Base-by-base conservation (phyloP, 768 basidiomycete species). In the Tricholoma terreum region DNA sequence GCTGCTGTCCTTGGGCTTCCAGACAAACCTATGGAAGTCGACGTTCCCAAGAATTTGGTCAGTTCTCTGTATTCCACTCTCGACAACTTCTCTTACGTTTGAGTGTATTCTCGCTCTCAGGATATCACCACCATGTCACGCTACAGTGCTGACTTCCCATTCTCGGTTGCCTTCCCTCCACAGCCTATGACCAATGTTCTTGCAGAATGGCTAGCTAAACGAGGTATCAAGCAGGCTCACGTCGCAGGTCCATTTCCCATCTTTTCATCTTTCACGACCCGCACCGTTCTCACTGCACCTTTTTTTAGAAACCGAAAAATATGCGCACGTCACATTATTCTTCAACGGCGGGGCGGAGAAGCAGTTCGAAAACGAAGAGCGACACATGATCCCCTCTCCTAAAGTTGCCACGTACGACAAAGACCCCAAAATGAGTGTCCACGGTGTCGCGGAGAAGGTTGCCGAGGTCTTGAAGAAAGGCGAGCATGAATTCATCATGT, bases 341-440 rank as follows among this genome's bases (percentile, higher is more conserved):
- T 96, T 97, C 83, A 97, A 96, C 72, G 95, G 94, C 12, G 94
- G 94, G 55, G 86, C 94, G 27, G 95, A 97, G 78, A 91, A 94
- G 69, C 91, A 95, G 66, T 98, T 91, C 72, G 78, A 82, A 12
- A 71, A 77, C 33, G 95, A 97, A 68, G 89, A 91, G 63, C 80
- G 95, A 14, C 79, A 86, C 69, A 86, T 97, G 90, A 86, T 96
- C 57, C 83, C 91, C 3, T 94, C 92, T 14, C 95, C 94, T 40
- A 95, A 92, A 66, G 94, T 96, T 27, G 87, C 94, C 6, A 98
- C 94, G 6, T 98, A 98, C 73, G 94, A 98, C 74, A 82, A 89
- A 65, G 80, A 90, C 61, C 94, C 94, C 2, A 83, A 85, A 65
- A 97, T 98, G 94, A 89, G 86, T 67, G 93, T 85, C 4, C 87